Conservation (phyloP, 371 early-diverging fungal genomes). For the Mucor lusitanicus region DNA sequence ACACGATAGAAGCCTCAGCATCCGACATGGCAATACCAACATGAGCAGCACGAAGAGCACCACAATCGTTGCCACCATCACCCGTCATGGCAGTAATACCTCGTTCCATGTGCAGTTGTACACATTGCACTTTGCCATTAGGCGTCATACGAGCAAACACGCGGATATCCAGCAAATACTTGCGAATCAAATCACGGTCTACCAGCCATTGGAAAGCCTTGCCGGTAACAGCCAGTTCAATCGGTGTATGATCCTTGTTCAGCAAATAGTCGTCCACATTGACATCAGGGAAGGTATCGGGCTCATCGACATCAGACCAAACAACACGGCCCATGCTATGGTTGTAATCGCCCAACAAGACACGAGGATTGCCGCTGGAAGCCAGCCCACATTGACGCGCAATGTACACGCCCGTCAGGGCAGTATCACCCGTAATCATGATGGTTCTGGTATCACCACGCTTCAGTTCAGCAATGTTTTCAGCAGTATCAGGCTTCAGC, state of each 20-base stretch:
- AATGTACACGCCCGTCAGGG: slow-evolving; percentile 86
- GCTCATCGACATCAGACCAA: slow-evolving; percentile 62
- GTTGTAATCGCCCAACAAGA: slow-evolving; percentile 57
- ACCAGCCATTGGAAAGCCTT: slow-evolving; percentile 64
- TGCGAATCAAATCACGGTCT: slow-evolving; percentile 45
- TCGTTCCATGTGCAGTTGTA: slow-evolving; percentile 76
- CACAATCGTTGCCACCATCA: slow-evolving; percentile 97
- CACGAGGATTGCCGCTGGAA: slow-evolving; percentile 22
- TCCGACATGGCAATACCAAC: slow-evolving; percentile 90
- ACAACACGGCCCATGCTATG: slow-evolving; percentile 25
- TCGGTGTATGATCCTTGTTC: slow-evolving; percentile 34
- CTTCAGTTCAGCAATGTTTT: slow-evolving; percentile 74
- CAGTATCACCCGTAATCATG: slow-evolving; percentile 96
- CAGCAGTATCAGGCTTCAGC: slow-evolving; percentile 78
- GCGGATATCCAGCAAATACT: slow-evolving; percentile 56
- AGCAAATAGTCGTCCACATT: slow-evolving; percentile 37
- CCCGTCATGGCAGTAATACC: slow-evolving; percentile 90
- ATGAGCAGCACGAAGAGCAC: slow-evolving; percentile 90
- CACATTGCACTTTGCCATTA: slow-evolving; percentile 68
- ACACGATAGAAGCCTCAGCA: slow-evolving; percentile 85
- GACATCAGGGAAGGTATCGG: slow-evolving; percentile 34
- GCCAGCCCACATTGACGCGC: slow-evolving; percentile 81
- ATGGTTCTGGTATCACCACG: slow-evolving; percentile 75
- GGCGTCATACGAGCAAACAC: slow-evolving; percentile 86
- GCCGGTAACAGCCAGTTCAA: slow-evolving; percentile 75